Evolutionary conservation across 768 basidiomycete species (phyloP), one percentile per base, ranked within the genome.

Genomic region (Leccinellum albellum): DNA sequence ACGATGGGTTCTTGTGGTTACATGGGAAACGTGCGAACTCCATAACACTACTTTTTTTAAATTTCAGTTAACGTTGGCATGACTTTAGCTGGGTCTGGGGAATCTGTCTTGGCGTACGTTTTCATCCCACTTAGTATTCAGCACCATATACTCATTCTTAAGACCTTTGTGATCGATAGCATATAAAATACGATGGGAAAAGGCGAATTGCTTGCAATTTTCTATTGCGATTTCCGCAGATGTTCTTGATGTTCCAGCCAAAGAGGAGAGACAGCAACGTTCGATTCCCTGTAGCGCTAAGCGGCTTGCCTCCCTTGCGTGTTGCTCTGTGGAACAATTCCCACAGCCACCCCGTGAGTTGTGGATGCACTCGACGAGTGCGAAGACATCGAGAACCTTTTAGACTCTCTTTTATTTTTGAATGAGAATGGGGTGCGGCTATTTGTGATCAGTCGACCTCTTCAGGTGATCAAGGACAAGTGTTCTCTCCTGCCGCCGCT

Each of bases 301-400:
- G 42, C 42, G 42, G 42, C 42, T 44, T 12, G 42, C 42, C 21
- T 3, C 12, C 1, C 21, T 44, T 2, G 6, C 23, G 12, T 60
- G 56, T 14, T 20, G 32, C 7, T 29, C 29, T 1, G 60, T 48
- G 6, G 32, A 33, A 12, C 15, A 7, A 12, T 37, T 60, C 13
- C 7, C 2, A 5, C 48, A n/a, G 13, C 59, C 13, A 6, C 64
- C 61, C 0, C n/a, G 53, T 6, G 1, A 1, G 48, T 60, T 4
- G 50, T 66, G 2, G 64, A 66, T 20, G 64, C 58, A 0, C 35
- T 66, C 2, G 64, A 66, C 21, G 63, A 65, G 49, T 65, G 64
- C 48, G 29, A 40, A 15, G 53, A 61, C 7, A 2, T 61, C 5
- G 45, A 57, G 10, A 17, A 26, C 1, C 53, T 61, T n/a, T 32